Conservation (phyloP, 495 filamentous ascomycete genomes). For the Hyphodiscus hymeniophilus region DNA sequence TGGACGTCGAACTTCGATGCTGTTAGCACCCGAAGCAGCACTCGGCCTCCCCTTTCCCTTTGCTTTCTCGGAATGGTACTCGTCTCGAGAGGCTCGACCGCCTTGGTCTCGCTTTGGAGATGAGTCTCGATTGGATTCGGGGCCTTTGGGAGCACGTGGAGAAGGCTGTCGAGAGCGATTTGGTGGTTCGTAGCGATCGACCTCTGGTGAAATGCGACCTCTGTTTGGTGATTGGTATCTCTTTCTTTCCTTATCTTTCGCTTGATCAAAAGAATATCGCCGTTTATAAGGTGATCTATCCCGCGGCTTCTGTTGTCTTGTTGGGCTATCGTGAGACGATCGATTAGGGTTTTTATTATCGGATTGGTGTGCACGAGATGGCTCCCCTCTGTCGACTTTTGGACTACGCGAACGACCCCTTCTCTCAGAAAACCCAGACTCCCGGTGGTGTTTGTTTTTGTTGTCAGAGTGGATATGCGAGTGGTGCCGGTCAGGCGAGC, state of each 20-base stretch:
- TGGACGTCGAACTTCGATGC: no score
- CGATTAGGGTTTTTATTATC: constrained; percentile 6
- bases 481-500: constrained; percentile 25
- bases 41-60: constrained; percentile 8
- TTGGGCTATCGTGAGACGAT: constrained; percentile 10
- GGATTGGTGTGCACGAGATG: constrained; percentile 6
- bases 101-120: constrained; percentile 13
- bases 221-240: constrained; percentile 8
- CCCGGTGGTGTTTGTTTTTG: constrained; percentile 26
- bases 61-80: constrained; percentile 10
- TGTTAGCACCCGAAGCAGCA: no score
- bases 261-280: constrained; percentile 1
- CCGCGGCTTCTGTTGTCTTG: constrained; percentile 6
- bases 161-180: constrained; percentile 19
- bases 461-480: constrained; percentile 21
- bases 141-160: constrained; percentile 12
- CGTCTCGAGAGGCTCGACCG: constrained; percentile 14
- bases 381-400: constrained; percentile 6
- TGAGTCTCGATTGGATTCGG: constrained; percentile 7
- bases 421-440: constrained; percentile 18
- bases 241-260: constrained; percentile 8
- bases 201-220: constrained; percentile 13
- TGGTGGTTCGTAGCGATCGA: constrained; percentile 20
- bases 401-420: constrained; percentile 20
- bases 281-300: constrained; percentile 18